A percentile compares a stretch with the other conserved stretches of the same genome.
These are phyloP conservation scores for Hypoxylon perforatum DNA, from an alignment of 495 filamentous ascomycete genomes.

Conservation along the genomic window DNA sequence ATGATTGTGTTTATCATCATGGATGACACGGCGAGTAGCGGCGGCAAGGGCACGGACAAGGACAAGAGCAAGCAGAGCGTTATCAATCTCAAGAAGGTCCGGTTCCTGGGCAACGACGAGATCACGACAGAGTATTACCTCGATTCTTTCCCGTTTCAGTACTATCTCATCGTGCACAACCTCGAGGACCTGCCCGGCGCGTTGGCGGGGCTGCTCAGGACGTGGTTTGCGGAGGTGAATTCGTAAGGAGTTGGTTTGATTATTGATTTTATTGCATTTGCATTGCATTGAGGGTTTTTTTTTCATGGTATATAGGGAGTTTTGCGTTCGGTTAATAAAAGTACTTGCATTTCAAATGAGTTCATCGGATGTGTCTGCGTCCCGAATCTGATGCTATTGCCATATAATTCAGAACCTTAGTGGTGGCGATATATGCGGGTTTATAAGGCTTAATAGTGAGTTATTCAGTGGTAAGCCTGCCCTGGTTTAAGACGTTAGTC, in stretches of 20 bases:
- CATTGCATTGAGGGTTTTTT: background rate
- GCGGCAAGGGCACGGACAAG: constrained; percentile 44
- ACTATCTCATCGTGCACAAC: constrained; percentile 93
- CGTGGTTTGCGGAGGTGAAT: constrained; percentile 94
- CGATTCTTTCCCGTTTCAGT: constrained; percentile 94
- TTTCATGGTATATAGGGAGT: constrained; percentile 1
- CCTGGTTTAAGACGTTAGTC: no score
- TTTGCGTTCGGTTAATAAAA: no score
- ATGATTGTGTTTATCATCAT: constrained; percentile 99
- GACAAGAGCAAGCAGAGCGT: constrained; percentile 48
- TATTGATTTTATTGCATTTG: background rate
- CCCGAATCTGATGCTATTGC: no score
- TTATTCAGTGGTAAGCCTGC: no score
- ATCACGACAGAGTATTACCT: constrained; percentile 88
- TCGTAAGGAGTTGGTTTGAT: constrained; percentile 32
- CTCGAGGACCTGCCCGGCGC: constrained; percentile 90
- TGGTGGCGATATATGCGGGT: no score
- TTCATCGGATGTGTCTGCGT: no score
- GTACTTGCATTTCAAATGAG: no score
- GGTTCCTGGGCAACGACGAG: constrained; percentile 43
- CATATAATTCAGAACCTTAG: no score
- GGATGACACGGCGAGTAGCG: constrained; percentile 70
- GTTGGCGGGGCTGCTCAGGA: constrained; percentile 86
- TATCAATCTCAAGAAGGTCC: constrained; percentile 55
- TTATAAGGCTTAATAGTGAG: no score